A percentile compares a stretch with the other conserved stretches of the same genome.
Conservation (phyloP, 257 asterid species). For the Perilla frutescens region DNA sequence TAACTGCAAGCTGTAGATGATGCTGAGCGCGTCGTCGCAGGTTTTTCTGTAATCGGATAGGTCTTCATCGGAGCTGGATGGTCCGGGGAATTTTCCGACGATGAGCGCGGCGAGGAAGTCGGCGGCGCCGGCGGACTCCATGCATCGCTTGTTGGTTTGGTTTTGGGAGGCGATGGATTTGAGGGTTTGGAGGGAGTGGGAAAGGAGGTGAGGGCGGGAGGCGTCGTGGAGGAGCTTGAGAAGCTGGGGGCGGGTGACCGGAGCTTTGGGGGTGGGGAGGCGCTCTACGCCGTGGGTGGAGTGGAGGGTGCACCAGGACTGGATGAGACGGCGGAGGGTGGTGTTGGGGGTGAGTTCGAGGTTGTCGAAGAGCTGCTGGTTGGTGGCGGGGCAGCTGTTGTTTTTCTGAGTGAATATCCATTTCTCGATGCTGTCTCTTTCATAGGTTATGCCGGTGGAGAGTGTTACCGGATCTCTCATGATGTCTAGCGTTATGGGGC, state of each 20-base stretch:
- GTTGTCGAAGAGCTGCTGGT: conserved; percentile 44
- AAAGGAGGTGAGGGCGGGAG: conserved; percentile 37
- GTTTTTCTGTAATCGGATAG: neutral
- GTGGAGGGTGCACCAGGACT: conserved; percentile 81
- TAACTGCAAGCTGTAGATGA: conserved; percentile 57
- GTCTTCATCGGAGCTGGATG: neutral
- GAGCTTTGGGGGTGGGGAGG: conserved; percentile 83
- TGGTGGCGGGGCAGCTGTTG: conserved; percentile 69
- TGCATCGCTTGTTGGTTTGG: conserved; percentile 61
- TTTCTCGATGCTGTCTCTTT: conserved; percentile 73
- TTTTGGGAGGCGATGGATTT: conserved; percentile 64
- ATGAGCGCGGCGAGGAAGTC: conserved; percentile 63
- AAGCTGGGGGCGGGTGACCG: conserved; percentile 59
- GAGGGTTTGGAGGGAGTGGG: conserved; percentile 53
- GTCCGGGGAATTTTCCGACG: conserved; percentile 25
- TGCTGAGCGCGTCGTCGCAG: conserved; percentile 52
- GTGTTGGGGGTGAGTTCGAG: conserved; percentile 71
- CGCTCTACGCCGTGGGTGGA: conserved; percentile 66
- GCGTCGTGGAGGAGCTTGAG: conserved; percentile 56
- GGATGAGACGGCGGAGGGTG: conserved; percentile 81
- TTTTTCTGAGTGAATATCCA: conserved; percentile 68
- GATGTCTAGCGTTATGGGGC: conserved; percentile 76
- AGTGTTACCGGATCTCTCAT: conserved; percentile 88
- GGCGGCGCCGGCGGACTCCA: conserved; percentile 62
- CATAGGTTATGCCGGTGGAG: conserved; percentile 85